Evolutionary conservation across 1,284 basidiomycete genomes (phyloP).

Genomic region (Porogramme epimiltina): DNA sequence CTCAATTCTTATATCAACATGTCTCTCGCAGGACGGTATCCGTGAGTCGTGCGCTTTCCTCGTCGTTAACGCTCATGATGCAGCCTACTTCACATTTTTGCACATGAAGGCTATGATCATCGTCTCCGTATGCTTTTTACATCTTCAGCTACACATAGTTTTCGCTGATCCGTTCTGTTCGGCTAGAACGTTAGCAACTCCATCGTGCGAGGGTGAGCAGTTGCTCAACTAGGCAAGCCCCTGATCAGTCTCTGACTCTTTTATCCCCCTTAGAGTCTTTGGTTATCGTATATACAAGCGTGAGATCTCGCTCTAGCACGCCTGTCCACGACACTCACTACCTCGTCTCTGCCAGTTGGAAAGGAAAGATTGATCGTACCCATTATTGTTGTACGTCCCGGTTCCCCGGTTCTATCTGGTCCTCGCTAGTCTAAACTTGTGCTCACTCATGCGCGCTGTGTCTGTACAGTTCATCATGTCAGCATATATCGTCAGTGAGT

Average conservation of each 20-base stretch:
- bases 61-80: too few relatives aligned
- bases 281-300: conserved; percentile 22
- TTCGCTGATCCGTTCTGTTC: neutral
- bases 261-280: conserved; percentile 18
- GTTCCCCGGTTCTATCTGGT: too few relatives aligned
- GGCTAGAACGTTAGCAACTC: conserved; percentile 24
- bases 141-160: neutral
- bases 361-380: conserved; percentile 15
- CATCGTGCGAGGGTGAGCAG: conserved; percentile 24
- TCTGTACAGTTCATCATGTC: too few relatives aligned
- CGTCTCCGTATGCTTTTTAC: conserved; percentile 17
- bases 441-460: too few relatives aligned
- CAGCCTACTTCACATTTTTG: neutral
- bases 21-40: conserved; percentile 23
- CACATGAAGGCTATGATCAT: conserved; percentile 24
- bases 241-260: too few relatives aligned
- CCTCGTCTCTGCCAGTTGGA: conserved; percentile 8
- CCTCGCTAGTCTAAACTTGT: too few relatives aligned
- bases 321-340: neutral
- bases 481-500: too few relatives aligned
- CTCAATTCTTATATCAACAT: too few relatives aligned
- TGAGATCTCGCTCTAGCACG: neutral
- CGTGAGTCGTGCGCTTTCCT: conserved; percentile 17
- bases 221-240: too few relatives aligned
- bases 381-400: conserved; percentile 17